phyloP scores from a whole-genome alignment of 208 protist species.

The Crithidia thermophila region DNA sequence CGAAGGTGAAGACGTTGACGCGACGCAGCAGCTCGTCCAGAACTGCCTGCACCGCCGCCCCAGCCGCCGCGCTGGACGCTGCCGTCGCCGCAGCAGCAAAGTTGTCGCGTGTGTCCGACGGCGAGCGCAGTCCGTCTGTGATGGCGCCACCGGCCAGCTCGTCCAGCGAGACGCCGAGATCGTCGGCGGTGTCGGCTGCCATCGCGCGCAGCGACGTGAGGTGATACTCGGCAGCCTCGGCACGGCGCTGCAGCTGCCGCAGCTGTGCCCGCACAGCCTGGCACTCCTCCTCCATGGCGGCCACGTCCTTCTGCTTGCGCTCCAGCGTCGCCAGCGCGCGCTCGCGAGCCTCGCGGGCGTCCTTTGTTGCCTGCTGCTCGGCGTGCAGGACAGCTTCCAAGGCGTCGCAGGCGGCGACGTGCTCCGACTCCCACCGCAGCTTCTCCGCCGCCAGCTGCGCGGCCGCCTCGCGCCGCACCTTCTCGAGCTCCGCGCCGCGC shows the following conservation, averaged over 20 bases:
- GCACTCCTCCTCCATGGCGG: slow-evolving; percentile 30
- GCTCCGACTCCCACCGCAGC: slow-evolving; percentile 33
- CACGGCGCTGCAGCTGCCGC: slow-evolving; percentile 25
- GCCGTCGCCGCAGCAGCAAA: slow-evolving; percentile 1
- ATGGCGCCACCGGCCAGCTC: slow-evolving; percentile 7
- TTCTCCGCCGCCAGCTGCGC: slow-evolving; percentile 42
- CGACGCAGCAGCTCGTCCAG: slow-evolving; percentile 48
- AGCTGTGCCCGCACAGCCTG: slow-evolving; percentile 29
- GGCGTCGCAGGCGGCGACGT: slow-evolving; percentile 21
- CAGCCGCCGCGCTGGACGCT: background rate
- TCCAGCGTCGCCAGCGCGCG: slow-evolving; percentile 40
- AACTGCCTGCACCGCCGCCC: slow-evolving; percentile 34
- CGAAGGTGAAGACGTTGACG: slow-evolving; percentile 34
- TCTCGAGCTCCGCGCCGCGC: slow-evolving; percentile 42
- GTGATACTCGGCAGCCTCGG: slow-evolving; percentile 37
- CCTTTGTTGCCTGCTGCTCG: slow-evolving; percentile 42
- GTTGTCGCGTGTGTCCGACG: background rate
- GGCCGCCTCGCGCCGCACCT: slow-evolving; percentile 30
- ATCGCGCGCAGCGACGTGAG: slow-evolving; percentile 37
- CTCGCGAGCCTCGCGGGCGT: slow-evolving; percentile 56
- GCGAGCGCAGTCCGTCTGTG: background rate
- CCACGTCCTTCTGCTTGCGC: slow-evolving; percentile 35
- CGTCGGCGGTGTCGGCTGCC: slow-evolving; percentile 35
- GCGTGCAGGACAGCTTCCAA: slow-evolving; percentile 36
- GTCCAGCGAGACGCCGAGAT: slow-evolving; percentile 31